Evolutionary conservation across 108 stramenopile species (phyloP).

Genomic region (Conticribra guillardii): DNA sequence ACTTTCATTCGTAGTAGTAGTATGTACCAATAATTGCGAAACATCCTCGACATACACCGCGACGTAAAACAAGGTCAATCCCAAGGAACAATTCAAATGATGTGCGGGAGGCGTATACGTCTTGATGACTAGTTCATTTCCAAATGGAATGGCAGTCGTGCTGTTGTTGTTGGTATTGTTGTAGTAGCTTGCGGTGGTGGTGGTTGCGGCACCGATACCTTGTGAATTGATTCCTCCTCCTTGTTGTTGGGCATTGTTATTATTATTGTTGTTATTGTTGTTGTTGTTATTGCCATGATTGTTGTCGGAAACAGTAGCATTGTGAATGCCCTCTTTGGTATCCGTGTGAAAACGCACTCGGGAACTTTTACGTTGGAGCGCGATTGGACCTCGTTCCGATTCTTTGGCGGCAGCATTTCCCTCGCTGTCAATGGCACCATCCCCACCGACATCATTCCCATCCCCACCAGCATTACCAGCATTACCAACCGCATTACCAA

Average conservation of each 20-base stretch:
- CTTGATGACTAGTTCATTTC: slow-evolving; percentile 9
- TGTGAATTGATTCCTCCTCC: neutral
- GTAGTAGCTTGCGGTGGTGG: too few species aligned
- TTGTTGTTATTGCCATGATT: too few species aligned
- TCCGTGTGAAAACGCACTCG: slow-evolving; percentile 33
- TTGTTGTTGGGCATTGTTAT: too few species aligned
- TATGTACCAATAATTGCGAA: too few species aligned
- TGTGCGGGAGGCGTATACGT: slow-evolving; percentile 17
- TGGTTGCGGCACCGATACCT: too few species aligned
- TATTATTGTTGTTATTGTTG: too few species aligned
- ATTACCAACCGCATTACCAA: neutral
- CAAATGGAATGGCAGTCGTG: too few species aligned
- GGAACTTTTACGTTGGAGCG: neutral
- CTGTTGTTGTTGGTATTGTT: too few species aligned
- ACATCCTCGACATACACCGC: slow-evolving; percentile 29
- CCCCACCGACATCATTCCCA: neutral
- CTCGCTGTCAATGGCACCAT: slow-evolving; percentile 1
- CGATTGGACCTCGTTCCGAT: too few species aligned
- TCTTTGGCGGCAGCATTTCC: too few species aligned
- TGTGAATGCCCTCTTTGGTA: slow-evolving; percentile 40
- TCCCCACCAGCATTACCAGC: neutral
- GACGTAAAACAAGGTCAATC: slow-evolving; percentile 41
- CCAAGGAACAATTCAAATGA: slow-evolving; percentile 19
- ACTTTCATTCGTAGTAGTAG: too few species aligned
- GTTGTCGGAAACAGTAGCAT: too few species aligned